A percentile compares a stretch with the other conserved stretches of the same genome.
phyloP scores from a whole-genome alignment of 1,284 basidiomycete species.

The Thelephora terrestris region DNA sequence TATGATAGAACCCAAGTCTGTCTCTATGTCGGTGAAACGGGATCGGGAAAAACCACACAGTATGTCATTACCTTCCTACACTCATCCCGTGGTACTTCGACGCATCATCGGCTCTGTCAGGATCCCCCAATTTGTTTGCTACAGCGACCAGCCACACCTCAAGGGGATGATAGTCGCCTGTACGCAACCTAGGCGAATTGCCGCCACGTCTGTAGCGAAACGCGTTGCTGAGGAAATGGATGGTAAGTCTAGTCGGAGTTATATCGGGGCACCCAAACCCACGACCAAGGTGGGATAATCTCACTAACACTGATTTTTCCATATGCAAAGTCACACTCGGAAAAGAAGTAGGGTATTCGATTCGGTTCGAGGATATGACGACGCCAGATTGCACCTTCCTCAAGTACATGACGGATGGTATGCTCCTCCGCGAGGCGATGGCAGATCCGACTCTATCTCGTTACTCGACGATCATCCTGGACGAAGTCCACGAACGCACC shows the following conservation, averaged over 20 bases:
- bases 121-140: slow-evolving; percentile 31
- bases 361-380: slow-evolving; percentile 98
- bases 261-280: neutral
- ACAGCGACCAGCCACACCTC: slow-evolving; percentile 38
- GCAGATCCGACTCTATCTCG: slow-evolving; percentile 84
- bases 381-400: slow-evolving; percentile 92
- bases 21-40: slow-evolving; percentile 84
- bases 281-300: neutral
- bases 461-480: slow-evolving; percentile 96
- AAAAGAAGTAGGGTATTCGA: slow-evolving; percentile 94
- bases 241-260: slow-evolving; percentile 47
- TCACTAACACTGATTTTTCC: neutral
- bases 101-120: neutral
- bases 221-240: slow-evolving; percentile 98
- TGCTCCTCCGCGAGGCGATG: slow-evolving; percentile 96
- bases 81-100: neutral
- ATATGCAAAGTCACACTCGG: slow-evolving; percentile 51
- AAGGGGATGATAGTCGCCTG: slow-evolving; percentile 55
- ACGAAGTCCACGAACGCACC: slow-evolving; percentile 98
- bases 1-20: slow-evolving; percentile 55
- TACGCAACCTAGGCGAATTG: slow-evolving; percentile 97
- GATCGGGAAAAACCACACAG: slow-evolving; percentile 72
- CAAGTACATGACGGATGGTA: slow-evolving; percentile 99
- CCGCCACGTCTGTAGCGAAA: slow-evolving; percentile 98
- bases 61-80: neutral